Conservation (phyloP, 345 rosid genomes). For the Eucalyptus grandis region DNA sequence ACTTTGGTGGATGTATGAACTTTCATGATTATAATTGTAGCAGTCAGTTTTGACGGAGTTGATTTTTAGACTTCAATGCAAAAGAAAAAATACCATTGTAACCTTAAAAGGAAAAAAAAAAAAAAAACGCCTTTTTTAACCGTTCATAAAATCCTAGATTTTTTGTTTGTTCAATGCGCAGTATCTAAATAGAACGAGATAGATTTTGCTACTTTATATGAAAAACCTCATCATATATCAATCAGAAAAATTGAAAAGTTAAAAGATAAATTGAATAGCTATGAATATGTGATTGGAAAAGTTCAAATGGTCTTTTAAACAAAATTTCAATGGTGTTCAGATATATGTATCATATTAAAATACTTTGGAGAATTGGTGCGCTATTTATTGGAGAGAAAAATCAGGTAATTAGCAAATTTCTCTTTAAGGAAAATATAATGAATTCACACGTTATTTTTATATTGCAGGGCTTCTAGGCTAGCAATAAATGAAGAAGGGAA, state of each 20-base stretch:
- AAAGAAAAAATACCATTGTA: too few relatives aligned
- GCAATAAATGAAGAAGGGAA: neutral
- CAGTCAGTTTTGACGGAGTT: too few relatives aligned
- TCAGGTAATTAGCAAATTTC: neutral
- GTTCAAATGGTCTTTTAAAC: neutral
- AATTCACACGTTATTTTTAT: rapidly evolving
- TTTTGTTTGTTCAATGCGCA: rapidly evolving
- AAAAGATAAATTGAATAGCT: too few relatives aligned
- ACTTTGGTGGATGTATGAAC: too few relatives aligned
- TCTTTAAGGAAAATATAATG: too few relatives aligned
- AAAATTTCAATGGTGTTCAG: too few relatives aligned
- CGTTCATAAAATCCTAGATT: too few relatives aligned
- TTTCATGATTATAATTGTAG: too few relatives aligned
- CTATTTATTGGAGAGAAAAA: neutral
- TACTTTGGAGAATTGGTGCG: neutral
- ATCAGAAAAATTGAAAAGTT: neutral
- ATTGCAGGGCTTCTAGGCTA: too few relatives aligned
- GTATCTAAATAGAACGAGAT: neutral
- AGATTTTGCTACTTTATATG: neutral
- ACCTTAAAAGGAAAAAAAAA: too few relatives aligned
- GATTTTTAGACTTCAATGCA: too few relatives aligned
- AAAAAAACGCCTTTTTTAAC: too few relatives aligned
- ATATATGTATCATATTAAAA: neutral
- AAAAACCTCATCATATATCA: neutral
- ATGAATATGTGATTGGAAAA: neutral